phyloP scores from a whole-genome alignment of 768 basidiomycete genomes.

The Boletellus ananiceps region DNA sequence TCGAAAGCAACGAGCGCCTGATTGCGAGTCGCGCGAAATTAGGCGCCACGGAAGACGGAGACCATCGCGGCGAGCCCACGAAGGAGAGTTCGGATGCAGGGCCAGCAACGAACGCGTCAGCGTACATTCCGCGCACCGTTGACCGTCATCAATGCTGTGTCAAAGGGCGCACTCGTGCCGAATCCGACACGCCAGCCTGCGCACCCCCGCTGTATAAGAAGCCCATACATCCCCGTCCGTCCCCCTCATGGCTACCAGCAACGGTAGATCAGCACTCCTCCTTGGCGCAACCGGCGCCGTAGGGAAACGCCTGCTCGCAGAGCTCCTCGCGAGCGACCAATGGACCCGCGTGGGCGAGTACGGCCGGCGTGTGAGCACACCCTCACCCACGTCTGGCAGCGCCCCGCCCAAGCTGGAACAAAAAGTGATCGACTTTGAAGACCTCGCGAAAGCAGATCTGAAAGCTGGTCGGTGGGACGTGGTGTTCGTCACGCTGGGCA shows the following conservation, averaged over 20 bases:
- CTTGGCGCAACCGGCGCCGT: slow-evolving; percentile 72
- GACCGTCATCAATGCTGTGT: too few species aligned
- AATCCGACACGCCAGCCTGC: too few species aligned
- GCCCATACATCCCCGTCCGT: not conserved
- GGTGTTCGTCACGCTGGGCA: slow-evolving; percentile 73
- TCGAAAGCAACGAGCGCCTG: too few species aligned
- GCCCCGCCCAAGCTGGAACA: slow-evolving; percentile 61
- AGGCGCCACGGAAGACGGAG: too few species aligned
- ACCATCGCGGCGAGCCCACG: too few species aligned
- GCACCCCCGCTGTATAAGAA: too few species aligned
- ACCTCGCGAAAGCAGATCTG: slow-evolving; percentile 47
- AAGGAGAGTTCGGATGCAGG: too few species aligned
- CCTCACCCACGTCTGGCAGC: slow-evolving; percentile 25
- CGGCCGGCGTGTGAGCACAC: slow-evolving; percentile 56
- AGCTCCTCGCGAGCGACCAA: slow-evolving; percentile 53
- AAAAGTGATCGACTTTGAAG: slow-evolving; percentile 66
- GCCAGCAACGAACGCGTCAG: too few species aligned
- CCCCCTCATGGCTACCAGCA: slow-evolving; percentile 1
- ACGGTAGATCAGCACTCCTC: slow-evolving; percentile 51
- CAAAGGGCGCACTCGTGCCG: too few species aligned
- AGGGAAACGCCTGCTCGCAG: slow-evolving; percentile 56
- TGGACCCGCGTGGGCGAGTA: slow-evolving; percentile 63
- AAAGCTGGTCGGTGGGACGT: slow-evolving; percentile 64
- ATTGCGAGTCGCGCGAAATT: too few species aligned
- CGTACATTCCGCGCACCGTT: too few species aligned